These are phyloP conservation scores for Breynia disticha DNA, from an alignment of 441 rosid genomes.

Conservation along the genomic window DNA sequence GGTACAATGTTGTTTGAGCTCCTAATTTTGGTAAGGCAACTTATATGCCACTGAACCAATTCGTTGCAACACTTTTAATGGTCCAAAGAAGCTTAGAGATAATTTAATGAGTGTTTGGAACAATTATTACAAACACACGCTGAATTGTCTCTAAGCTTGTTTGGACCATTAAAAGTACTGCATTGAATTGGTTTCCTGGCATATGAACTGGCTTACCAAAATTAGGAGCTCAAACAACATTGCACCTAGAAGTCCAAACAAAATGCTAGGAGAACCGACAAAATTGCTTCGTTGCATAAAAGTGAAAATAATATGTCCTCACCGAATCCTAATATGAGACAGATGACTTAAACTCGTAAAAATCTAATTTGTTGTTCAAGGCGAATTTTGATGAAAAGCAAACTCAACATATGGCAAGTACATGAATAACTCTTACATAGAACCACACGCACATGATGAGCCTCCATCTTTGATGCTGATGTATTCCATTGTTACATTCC, in stretches of 20 bases:
- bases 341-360: conserved; percentile 54
- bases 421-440: conserved; percentile 80
- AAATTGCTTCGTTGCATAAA: conserved; percentile 56
- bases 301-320: conserved; percentile 56
- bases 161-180: too few relatives aligned
- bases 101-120: too few relatives aligned
- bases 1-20: conserved; percentile 95
- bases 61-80: too few relatives aligned
- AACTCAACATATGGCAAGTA: conserved; percentile 60
- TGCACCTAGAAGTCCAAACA: conserved; percentile 94
- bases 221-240: conserved; percentile 88
- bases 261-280: conserved; percentile 98
- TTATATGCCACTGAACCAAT: too few relatives aligned
- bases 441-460: conserved; percentile 72
- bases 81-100: too few relatives aligned
- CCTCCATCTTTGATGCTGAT: conserved; percentile 80
- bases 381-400: conserved; percentile 61
- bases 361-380: conserved; percentile 88
- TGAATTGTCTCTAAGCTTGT: too few relatives aligned
- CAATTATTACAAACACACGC: too few relatives aligned
- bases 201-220: too few relatives aligned
- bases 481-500: conserved; percentile 55
- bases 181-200: too few relatives aligned
- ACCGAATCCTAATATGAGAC: conserved; percentile 70
- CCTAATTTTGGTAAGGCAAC: too few relatives aligned